Conservation (phyloP, 2,329 filamentous ascomycete genomes). For the Scedosporium minutisporum region DNA sequence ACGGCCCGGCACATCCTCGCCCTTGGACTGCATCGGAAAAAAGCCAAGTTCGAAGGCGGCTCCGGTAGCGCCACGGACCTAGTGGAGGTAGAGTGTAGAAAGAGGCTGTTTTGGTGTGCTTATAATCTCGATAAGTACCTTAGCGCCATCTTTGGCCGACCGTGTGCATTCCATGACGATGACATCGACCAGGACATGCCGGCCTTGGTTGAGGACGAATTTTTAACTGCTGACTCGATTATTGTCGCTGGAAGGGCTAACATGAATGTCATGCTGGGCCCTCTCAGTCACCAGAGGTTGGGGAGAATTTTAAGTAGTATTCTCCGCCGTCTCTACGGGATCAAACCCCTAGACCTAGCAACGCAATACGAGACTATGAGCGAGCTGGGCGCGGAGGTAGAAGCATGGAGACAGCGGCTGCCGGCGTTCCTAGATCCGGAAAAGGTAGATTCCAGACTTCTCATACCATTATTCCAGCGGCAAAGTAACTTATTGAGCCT, state of each 20-base stretch:
- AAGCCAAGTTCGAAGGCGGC: conserved; percentile 7
- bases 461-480: conserved; percentile 29
- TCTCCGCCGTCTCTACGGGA: conserved; percentile 24
- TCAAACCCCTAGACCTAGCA: conserved; percentile 20
- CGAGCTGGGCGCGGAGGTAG: conserved; percentile 20
- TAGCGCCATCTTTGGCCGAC: conserved; percentile 51
- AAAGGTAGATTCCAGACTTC: conserved; percentile 20
- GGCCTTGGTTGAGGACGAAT: conserved; percentile 37
- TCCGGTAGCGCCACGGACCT: conserved; percentile 14
- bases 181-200: conserved; percentile 56
- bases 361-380: conserved; percentile 17
- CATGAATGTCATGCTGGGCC: conserved; percentile 20
- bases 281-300: conserved; percentile 18
- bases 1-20: conserved; percentile 26
- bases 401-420: conserved; percentile 24
- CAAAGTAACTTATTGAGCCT: conserved; percentile 31
- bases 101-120: conserved; percentile 51
- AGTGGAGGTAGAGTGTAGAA: conserved; percentile 28
- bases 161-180: conserved; percentile 52
- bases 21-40: conserved; percentile 29
- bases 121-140: conserved; percentile 57
- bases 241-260: neutral
- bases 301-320: conserved; percentile 25
- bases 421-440: conserved; percentile 28
- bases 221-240: neutral